A percentile compares a stretch with the other conserved stretches of the same genome.
phyloP scores from a whole-genome alignment of 306 rosid species.

The Vicia villosa region DNA sequence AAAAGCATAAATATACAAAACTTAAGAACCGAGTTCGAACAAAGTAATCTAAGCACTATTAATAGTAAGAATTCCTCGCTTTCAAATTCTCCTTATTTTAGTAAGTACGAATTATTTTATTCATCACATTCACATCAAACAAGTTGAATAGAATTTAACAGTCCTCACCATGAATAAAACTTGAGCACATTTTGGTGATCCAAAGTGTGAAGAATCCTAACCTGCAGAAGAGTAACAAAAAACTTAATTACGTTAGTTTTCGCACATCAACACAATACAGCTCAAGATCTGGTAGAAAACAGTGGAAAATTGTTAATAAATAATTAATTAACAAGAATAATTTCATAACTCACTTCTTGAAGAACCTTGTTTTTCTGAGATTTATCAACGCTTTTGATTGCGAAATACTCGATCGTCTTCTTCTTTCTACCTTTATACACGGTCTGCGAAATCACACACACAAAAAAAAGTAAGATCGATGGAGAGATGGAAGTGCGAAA shows the following conservation, averaged over 20 bases:
- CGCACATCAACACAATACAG: neutral
- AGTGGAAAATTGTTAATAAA: neutral
- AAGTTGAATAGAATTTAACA: neutral
- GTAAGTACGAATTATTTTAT: neutral
- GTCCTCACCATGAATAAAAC: constrained; percentile 74
- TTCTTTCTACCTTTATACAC: constrained; percentile 98
- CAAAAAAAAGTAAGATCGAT: neutral
- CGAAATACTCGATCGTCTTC: constrained; percentile 94
- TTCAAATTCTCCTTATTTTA: constrained; percentile 6
- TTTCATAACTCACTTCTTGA: constrained; percentile 90
- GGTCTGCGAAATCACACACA: constrained; percentile 50
- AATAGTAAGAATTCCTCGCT: neutral
- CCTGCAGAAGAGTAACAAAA: constrained; percentile 48
- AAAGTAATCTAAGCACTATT: neutral
- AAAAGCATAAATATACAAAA: constrained; percentile 34
- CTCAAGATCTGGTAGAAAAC: neutral
- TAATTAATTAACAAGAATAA: neutral
- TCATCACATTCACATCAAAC: neutral
- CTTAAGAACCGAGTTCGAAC: neutral
- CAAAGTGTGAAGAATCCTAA: constrained; percentile 85
- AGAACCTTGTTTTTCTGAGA: constrained; percentile 88
- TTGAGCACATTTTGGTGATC: constrained; percentile 79
- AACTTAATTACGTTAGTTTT: constrained; percentile 11
- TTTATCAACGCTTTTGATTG: constrained; percentile 92
- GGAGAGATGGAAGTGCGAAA: too few relatives aligned